Percentiles rank a stretch among this genome's conserved stretches.
These are phyloP conservation scores for Aureobasidium uvarum DNA, from an alignment of 2,329 filamentous ascomycete genomes.

Conservation along the genomic window DNA sequence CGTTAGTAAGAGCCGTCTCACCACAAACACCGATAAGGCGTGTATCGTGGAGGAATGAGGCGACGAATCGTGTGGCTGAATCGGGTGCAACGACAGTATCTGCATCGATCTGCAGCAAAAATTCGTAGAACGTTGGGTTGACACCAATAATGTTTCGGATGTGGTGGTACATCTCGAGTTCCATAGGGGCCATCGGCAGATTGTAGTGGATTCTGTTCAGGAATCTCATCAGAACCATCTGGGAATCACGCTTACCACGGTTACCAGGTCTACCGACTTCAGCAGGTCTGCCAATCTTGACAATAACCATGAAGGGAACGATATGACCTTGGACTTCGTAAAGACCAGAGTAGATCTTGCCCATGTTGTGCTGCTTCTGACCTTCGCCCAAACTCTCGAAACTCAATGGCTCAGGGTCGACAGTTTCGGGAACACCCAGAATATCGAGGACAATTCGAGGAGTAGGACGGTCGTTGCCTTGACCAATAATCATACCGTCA, in stretches of 20 bases:
- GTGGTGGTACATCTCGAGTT: conserved; percentile 98
- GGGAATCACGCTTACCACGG: conserved; percentile 98
- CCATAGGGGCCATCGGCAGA: conserved; percentile 88
- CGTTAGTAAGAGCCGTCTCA: conserved; percentile 90
- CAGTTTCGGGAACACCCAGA: conserved; percentile 86
- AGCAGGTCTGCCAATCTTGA: conserved; percentile 89
- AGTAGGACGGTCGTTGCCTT: conserved; percentile 94
- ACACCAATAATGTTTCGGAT: conserved; percentile 98
- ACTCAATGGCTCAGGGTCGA: conserved; percentile 92
- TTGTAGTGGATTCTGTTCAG: conserved; percentile 99
- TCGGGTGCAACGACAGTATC: conserved; percentile 92
- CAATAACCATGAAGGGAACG: conserved; percentile 92
- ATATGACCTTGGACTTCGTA: conserved; percentile 99
- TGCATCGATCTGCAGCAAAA: conserved; percentile 92
- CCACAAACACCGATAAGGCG: conserved; percentile 91
- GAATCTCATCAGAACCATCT: conserved; percentile 98
- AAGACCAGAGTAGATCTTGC: conserved; percentile 94
- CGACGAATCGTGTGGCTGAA: conserved; percentile 86
- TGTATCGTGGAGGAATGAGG: conserved; percentile 87
- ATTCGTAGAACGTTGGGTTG: conserved; percentile 98
- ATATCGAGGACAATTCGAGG: conserved; percentile 96
- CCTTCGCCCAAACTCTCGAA: conserved; percentile 96
- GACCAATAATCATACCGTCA: conserved; percentile 99
- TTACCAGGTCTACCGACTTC: conserved; percentile 78
- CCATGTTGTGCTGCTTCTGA: conserved; percentile 98